A percentile compares a stretch with the other conserved stretches of the same genome.
Evolutionary conservation across 805 yeast genomes (phyloP).

Genomic region (Cyberlindnera bimundalis): DNA sequence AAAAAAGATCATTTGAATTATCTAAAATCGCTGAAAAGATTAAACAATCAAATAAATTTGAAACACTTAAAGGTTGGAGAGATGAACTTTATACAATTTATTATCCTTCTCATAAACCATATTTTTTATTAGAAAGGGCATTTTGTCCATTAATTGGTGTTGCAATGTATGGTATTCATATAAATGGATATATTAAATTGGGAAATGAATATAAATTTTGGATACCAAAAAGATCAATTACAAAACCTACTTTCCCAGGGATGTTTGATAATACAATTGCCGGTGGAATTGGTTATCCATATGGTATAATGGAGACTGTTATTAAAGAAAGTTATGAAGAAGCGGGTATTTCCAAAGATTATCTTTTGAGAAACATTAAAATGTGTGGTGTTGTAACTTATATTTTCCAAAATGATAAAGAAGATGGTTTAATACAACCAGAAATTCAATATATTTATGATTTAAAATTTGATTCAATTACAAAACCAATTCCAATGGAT

Average conservation of each 20-base stretch:
- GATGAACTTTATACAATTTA: constrained; percentile 76
- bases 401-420: constrained; percentile 43
- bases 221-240: constrained; percentile 78
- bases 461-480: constrained; percentile 43
- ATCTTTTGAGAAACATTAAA: constrained; percentile 42
- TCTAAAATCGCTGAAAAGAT: constrained; percentile 40
- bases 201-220: constrained; percentile 50
- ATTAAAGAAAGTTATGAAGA: constrained; percentile 88
- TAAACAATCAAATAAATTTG: constrained; percentile 34
- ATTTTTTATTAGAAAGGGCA: constrained; percentile 75
- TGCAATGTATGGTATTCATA: constrained; percentile 85
- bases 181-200: constrained; percentile 70
- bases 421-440: constrained; percentile 70
- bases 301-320: constrained; percentile 70
- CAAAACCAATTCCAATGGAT: constrained; percentile 59
- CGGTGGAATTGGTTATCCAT: constrained; percentile 88
- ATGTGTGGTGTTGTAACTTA: constrained; percentile 71
- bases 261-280: constrained; percentile 93
- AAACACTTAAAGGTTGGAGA: constrained; percentile 71
- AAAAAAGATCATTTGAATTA: constrained; percentile 40
- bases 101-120: constrained; percentile 50
- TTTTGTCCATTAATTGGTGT: constrained; percentile 80
- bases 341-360: constrained; percentile 64
- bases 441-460: constrained; percentile 86
- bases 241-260: constrained; percentile 86